Base-by-base conservation (phyloP, 225 moss, liverwort and hornwort species). In the Sphagnum tenellum region DNA sequence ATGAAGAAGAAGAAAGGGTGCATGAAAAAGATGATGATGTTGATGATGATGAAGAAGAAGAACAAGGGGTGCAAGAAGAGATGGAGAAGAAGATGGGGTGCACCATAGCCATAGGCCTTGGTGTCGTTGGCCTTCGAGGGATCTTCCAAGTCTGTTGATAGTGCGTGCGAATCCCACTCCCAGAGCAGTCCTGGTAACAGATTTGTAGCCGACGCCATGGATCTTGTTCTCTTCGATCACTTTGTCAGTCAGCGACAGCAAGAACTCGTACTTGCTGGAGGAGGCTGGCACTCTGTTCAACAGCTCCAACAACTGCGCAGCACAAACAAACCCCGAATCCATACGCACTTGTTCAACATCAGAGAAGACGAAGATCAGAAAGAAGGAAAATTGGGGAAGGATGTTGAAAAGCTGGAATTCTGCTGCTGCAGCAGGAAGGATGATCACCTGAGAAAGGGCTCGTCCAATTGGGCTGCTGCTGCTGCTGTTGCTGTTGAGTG, bases 281-380 rank as follows among this genome's bases (percentile, higher is more conserved):
- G 86, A 86, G 9, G 79, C 75, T 2, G 95, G 89, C 2, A 88
- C 76, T 7, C 89, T 91, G 64, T 95, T 95, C 64, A 92, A 75
- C 48, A 95, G 63, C 64, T 77, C 72, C 49, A 95, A 68, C 54
- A 92, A 76, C 79, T 92, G 76, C 10, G 45, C 29, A 29, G 29
- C 29, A 64, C 68, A 67, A 72, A 44, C 7, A 10, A 12, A 12
- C 44, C 1, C 2, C 59, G 44, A 6, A n/a, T 44, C 58, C 13
- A 44, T 13, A 58, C 6, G 44, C n/a, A 58, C 58, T 44, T 6
- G 45, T 9, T 9, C 6, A 60, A 13, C 52, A 52, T 52, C 52
- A 5, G 6, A 52, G 52, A 52, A 2, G 52, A 29, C 29, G 29
- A 29, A 29, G 52, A 52, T 52, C 7, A 52, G 52, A 5, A 9